Conservation (phyloP, 2,329 filamentous ascomycete species). For the Canariomyces notabilis region DNA sequence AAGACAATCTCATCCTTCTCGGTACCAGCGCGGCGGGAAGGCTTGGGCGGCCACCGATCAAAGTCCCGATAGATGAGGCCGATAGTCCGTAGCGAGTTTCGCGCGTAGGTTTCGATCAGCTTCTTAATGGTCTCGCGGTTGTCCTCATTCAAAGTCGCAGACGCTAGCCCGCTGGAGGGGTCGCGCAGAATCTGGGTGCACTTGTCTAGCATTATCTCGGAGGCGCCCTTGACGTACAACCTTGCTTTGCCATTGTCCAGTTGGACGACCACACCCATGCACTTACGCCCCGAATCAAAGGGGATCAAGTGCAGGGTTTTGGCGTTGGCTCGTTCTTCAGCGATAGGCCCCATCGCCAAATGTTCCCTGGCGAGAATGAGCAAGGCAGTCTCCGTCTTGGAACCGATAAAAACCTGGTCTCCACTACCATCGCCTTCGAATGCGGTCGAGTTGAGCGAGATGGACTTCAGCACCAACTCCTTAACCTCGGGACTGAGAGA, state of each 20-base stretch:
- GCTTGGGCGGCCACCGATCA: conserved; percentile 72
- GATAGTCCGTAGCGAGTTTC: conserved; percentile 76
- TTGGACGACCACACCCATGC: conserved; percentile 57
- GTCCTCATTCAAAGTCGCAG: conserved; percentile 44
- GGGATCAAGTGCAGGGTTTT: conserved; percentile 61
- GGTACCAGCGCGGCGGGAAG: conserved; percentile 48
- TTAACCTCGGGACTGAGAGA: conserved; percentile 44
- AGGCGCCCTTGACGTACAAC: conserved; percentile 60
- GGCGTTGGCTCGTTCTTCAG: conserved; percentile 56
- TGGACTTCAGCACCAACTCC: conserved; percentile 54
- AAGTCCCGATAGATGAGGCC: conserved; percentile 81
- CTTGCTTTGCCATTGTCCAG: conserved; percentile 48
- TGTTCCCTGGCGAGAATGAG: conserved; percentile 64
- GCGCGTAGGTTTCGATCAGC: conserved; percentile 73
- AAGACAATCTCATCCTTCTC: conserved; percentile 59
- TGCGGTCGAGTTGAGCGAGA: conserved; percentile 65
- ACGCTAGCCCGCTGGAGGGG: conserved; percentile 41
- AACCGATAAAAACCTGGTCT: conserved; percentile 62
- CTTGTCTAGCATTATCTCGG: conserved; percentile 57
- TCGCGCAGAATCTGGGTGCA: conserved; percentile 49
- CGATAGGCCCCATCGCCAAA: conserved; percentile 61
- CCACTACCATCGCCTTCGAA: conserved; percentile 72
- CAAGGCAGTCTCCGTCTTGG: conserved; percentile 72
- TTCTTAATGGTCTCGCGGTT: conserved; percentile 54
- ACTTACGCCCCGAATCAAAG: conserved; percentile 72